Conservation (phyloP, 192 early-diverging fungal species). For the Powellomyces hirtus region DNA sequence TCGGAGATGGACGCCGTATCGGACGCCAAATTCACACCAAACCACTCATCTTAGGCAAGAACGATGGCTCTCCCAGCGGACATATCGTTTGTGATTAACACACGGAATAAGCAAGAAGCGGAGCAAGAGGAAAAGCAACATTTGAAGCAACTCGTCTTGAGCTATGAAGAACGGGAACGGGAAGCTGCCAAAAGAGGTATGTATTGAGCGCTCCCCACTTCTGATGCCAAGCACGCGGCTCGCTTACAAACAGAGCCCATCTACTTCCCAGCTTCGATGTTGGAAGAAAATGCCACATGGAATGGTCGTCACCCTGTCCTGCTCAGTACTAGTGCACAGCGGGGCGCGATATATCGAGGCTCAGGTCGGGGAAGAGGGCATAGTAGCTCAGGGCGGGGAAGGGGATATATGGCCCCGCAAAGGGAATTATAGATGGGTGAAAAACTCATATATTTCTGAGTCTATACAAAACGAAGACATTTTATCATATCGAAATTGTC, state of each 20-base stretch:
- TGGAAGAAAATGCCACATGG: neutral
- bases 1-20: no score
- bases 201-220: neutral
- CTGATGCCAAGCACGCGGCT: neutral
- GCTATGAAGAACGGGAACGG: conserved; percentile 78
- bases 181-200: conserved; percentile 16
- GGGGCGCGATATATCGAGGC: neutral
- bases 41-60: conserved; percentile 51
- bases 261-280: neutral
- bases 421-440: no score
- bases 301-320: neutral
- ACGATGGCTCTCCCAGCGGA: conserved; percentile 75
- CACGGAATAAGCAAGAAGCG: conserved; percentile 80
- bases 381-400: no score
- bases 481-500: no score
- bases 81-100: conserved; percentile 78
- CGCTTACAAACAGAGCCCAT: neutral
- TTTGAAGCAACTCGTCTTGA: conserved; percentile 88
- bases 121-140: conserved; percentile 85
- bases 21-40: neutral
- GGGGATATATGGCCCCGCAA: no score
- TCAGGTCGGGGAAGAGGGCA: neutral
- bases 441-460: no score
- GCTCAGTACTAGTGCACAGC: neutral
- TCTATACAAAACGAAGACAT: no score